A percentile compares a stretch with the other conserved stretches of the same genome.
Conservation (phyloP, 148 eudicot species). For the Limonium bicolor region DNA sequence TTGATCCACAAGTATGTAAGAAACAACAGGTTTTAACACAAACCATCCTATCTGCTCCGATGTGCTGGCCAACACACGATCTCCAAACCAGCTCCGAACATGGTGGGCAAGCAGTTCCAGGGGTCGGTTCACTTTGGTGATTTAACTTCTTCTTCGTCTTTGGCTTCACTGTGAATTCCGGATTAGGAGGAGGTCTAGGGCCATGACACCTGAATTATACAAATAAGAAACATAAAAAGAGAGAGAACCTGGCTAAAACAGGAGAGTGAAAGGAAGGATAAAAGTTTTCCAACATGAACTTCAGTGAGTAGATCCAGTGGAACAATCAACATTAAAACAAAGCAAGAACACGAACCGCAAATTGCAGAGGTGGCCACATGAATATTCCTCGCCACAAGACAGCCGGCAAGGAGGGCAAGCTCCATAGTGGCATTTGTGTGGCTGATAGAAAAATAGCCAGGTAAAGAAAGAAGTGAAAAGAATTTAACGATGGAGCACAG, state of each 20-base stretch:
- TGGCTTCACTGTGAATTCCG: constrained; percentile 77
- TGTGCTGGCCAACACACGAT: constrained; percentile 77
- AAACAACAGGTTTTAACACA: constrained; percentile 10
- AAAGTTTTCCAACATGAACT: background rate
- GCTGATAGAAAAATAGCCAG: constrained; percentile 61
- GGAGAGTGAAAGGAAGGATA: background rate
- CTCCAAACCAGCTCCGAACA: constrained; percentile 96
- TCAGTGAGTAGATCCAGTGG: constrained; percentile 1
- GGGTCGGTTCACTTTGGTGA: constrained; percentile 39
- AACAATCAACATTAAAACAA: too few species aligned
- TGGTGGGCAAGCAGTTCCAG: constrained; percentile 80
- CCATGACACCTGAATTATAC: constrained; percentile 89
- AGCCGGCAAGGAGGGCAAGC: constrained; percentile 82
- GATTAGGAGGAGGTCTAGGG: constrained; percentile 72
- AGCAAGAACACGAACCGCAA: constrained; percentile 38
- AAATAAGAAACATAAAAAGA: too few species aligned
- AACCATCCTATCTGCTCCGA: constrained; percentile 88
- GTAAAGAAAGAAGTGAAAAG: too few species aligned
- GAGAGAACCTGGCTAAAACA: background rate
- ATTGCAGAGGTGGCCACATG: constrained; percentile 81
- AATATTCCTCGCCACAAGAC: constrained; percentile 71
- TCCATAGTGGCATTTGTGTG: constrained; percentile 98
- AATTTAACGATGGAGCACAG: too few species aligned
- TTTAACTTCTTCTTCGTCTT: constrained; percentile 70
- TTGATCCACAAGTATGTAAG: background rate